phyloP scores from a whole-genome alignment of 1,284 basidiomycete genomes.

The Melampsora americana region DNA sequence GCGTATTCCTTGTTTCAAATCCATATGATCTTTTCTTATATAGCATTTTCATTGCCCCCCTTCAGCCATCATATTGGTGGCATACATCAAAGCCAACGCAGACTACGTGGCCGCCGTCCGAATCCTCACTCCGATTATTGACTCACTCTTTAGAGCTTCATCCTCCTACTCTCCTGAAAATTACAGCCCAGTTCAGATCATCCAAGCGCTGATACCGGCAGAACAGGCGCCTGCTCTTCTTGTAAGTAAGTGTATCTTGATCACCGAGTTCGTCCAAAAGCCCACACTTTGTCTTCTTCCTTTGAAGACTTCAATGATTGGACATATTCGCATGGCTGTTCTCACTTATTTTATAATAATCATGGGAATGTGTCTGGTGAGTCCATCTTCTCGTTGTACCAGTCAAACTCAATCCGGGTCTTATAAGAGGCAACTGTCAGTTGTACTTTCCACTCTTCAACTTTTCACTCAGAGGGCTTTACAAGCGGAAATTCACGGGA shows the following conservation, averaged over 20 bases:
- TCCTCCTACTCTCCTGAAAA: not conserved
- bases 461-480: not conserved
- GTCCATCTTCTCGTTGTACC: not conserved
- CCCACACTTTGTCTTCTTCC: not conserved
- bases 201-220: not conserved
- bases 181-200: not conserved
- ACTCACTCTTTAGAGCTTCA: not conserved
- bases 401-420: not conserved
- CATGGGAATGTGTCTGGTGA: not conserved
- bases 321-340: not conserved
- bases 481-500: not conserved
- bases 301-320: not conserved
- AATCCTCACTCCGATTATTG: not conserved
- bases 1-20: too few relatives aligned
- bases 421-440: not conserved
- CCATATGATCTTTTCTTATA: too few relatives aligned
- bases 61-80: not conserved
- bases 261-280: not conserved
- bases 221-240: not conserved
- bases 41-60: not conserved
- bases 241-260: not conserved
- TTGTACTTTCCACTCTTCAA: not conserved
- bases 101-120: not conserved
- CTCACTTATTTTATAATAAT: not conserved
- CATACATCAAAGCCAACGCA: conserved; percentile 3